Percentiles rank a stretch among this genome's conserved stretches.
phyloP scores from a whole-genome alignment of 164 flowering plant species.

The Hamamelis virginiana region DNA sequence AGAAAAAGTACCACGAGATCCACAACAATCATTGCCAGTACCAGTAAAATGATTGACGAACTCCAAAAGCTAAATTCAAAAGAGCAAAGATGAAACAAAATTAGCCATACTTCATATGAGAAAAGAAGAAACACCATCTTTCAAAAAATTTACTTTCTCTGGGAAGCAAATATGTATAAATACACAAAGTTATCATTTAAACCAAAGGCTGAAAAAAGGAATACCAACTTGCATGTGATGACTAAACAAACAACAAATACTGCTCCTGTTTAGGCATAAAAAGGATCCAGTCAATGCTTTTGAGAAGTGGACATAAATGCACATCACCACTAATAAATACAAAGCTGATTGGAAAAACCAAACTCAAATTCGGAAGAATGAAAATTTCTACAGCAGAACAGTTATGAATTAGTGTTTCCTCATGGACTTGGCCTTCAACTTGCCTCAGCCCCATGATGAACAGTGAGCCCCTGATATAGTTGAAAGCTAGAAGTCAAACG shows the following conservation, averaged over 20 bases:
- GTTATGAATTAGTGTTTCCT: too few species aligned
- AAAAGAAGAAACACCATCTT: neutral
- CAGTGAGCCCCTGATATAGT: neutral
- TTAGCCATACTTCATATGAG: neutral
- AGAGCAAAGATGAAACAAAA: constrained; percentile 10
- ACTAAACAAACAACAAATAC: constrained; percentile 84
- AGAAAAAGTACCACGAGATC: constrained; percentile 73
- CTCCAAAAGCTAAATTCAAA: constrained; percentile 72
- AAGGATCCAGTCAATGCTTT: constrained; percentile 4
- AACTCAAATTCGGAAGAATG: too few species aligned
- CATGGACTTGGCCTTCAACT: too few species aligned
- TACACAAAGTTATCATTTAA: neutral
- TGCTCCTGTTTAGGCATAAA: constrained; percentile 62
- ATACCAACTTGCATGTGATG: constrained; percentile 83
- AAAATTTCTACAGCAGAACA: too few species aligned
- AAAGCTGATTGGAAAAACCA: too few species aligned
- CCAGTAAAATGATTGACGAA: constrained; percentile 83
- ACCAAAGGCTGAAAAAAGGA: constrained; percentile 4
- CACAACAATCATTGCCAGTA: constrained; percentile 81
- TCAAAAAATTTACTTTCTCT: neutral
- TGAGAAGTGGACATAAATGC: neutral
- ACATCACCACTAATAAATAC: too few species aligned
- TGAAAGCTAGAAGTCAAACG: neutral
- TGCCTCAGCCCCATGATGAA: neutral
- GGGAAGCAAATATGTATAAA: neutral